Evolutionary conservation across 495 filamentous ascomycete species (phyloP), one percentile per base, ranked within the genome.

Genomic region (Aspergillus hancockii): DNA sequence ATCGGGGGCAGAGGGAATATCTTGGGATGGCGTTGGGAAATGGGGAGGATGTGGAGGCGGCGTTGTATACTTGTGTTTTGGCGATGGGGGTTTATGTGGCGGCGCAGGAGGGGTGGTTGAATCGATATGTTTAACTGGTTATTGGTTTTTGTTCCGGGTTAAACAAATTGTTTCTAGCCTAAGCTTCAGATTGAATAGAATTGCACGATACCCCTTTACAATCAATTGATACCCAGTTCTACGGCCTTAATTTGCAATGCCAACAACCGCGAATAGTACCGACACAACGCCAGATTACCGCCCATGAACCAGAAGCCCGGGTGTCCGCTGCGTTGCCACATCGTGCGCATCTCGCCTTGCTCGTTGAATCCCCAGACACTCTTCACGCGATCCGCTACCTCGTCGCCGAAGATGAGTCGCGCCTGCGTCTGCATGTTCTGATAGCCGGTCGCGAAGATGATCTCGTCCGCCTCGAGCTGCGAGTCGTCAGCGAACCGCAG

Each of bases 241-340:
- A 81, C 62, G 0, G 80, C 89, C 71, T 89, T 88, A 45, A 93
- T 88, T 79, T 92, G 89, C 71, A 95, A 66, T 22, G 89, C 91
- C 70, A 93, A 62, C 41, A 90, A 54, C 46, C 83, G 81, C 13
- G 88, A 91, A 57, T 80, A 91, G 61, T 88, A 91, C 59, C 92
- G 80, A 52, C 85, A 87, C 56, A 93, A 64, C 14, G 88, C 88
- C 23, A 94, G 68, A 72, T 90, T 93, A 0, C 91, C 91, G 0
- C 90, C 91, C 75, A 92, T 89, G 67, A 90, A 88, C 90, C 90
- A 96, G 55, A 93, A 85, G 0, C 89, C 88, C 0, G 86, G 86
- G 63, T 92, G 89, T 0, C 89, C 89, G 18, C 79, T 88, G 45
- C 67, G 75, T 6, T 82, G 79, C 90, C 90, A 96, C 63, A 95